Evolutionary conservation across 495 filamentous ascomycete genomes (phyloP).

Genomic region (Chaetomium tenue): DNA sequence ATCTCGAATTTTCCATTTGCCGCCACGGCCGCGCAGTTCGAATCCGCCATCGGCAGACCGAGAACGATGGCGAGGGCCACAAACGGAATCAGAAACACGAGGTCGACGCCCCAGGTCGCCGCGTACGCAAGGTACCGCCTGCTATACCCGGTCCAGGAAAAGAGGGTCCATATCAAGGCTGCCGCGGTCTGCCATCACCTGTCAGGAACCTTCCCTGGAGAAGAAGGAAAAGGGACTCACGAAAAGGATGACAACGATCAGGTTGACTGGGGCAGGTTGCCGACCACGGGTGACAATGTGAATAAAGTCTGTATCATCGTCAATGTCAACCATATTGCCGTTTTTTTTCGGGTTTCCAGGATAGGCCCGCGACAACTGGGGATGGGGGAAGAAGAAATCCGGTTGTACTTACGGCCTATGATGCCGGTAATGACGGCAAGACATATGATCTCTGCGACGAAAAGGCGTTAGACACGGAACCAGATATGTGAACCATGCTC

Average conservation of each 20-base stretch:
- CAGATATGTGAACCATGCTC: too few species aligned
- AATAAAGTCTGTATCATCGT: conserved; percentile 12
- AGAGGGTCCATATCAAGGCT: conserved; percentile 70
- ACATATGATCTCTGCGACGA: neutral
- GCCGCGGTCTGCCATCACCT: conserved; percentile 61
- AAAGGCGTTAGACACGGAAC: neutral
- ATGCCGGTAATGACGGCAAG: conserved; percentile 17
- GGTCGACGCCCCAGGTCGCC: conserved; percentile 62
- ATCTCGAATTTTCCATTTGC: conserved; percentile 1
- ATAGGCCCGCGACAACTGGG: too few species aligned
- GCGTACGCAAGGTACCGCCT: conserved; percentile 73
- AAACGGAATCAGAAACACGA: conserved; percentile 65
- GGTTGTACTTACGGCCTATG: neutral
- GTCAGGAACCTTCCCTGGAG: neutral
- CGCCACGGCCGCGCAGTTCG: neutral
- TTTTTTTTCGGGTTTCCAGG: neutral
- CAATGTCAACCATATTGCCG: neutral
- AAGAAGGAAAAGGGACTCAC: conserved; percentile 11
- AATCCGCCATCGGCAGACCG: conserved; percentile 59
- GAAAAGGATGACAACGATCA: conserved; percentile 14
- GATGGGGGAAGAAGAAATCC: neutral
- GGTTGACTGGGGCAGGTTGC: neutral
- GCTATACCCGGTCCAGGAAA: conserved; percentile 73
- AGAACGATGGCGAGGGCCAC: conserved; percentile 68
- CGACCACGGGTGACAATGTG: neutral